A percentile compares a stretch with the other conserved stretches of the same genome.
phyloP scores from a whole-genome alignment of 1,284 basidiomycete genomes.

The Malassezia psittaci region DNA sequence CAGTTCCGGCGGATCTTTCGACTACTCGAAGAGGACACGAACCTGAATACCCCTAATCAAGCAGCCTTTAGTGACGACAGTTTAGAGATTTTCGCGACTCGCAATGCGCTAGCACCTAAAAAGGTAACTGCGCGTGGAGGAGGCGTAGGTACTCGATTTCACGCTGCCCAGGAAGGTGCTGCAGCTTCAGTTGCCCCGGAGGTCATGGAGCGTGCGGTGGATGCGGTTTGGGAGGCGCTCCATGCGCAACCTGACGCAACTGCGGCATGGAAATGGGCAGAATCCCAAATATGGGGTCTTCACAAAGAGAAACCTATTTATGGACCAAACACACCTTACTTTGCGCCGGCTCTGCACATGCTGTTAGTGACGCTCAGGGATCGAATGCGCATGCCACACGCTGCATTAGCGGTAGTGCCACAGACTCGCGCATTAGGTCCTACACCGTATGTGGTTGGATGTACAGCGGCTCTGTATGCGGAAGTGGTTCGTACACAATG shows the following conservation, averaged over 20 bases:
- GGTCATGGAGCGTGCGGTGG: slow-evolving; percentile 11
- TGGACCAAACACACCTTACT: slow-evolving; percentile 32
- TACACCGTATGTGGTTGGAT: slow-evolving; percentile 34
- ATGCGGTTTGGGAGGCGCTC: slow-evolving; percentile 12
- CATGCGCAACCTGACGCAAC: not conserved
- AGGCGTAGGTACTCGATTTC: slow-evolving; percentile 15
- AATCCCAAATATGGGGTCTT: slow-evolving; percentile 11
- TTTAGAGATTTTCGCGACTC: slow-evolving; percentile 7
- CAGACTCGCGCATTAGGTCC: slow-evolving; percentile 25
- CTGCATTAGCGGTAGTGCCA: slow-evolving; percentile 24
- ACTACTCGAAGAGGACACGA: slow-evolving; percentile 12
- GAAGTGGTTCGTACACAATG: slow-evolving; percentile 36
- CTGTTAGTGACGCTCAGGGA: slow-evolving; percentile 33
- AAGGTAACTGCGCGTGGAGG: slow-evolving; percentile 9
- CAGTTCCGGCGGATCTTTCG: slow-evolving; percentile 17
- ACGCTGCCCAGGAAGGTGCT: slow-evolving; percentile 8
- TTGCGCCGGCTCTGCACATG: slow-evolving; percentile 33
- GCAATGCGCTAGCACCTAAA: slow-evolving; percentile 1
- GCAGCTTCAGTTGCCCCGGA: slow-evolving; percentile 7
- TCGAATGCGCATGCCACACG: slow-evolving; percentile 25
- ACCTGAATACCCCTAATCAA: not conserved
- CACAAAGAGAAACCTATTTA: not conserved
- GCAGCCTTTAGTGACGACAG: not conserved
- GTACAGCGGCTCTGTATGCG: slow-evolving; percentile 32
- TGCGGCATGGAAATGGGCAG: slow-evolving; percentile 12